These are phyloP conservation scores for Capillidium rhysosporum DNA, from an alignment of 371 early-diverging fungal species.

Conservation along the genomic window DNA sequence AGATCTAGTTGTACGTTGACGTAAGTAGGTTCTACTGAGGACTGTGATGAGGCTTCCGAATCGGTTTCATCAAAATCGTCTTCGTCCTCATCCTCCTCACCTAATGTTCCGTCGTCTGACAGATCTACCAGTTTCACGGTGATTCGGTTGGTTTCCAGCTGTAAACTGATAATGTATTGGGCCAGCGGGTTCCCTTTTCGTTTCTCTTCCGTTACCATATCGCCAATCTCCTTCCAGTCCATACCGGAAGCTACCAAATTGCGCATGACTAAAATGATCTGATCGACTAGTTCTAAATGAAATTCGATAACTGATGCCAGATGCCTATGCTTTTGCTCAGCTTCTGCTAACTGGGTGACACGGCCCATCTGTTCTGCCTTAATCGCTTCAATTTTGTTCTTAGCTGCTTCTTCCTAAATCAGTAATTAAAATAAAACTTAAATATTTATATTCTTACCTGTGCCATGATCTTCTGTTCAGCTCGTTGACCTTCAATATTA, in stretches of 20 bases:
- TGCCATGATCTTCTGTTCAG: constrained; percentile 38
- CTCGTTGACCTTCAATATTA: constrained; percentile 68
- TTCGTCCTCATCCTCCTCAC: constrained; percentile 12
- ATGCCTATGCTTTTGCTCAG: constrained; percentile 37
- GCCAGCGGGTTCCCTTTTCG: constrained; percentile 63
- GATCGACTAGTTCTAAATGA: constrained; percentile 67
- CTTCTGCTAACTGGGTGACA: constrained; percentile 41
- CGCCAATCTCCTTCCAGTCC: constrained; percentile 88
- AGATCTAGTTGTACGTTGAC: constrained; percentile 61
- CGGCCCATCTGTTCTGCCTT: constrained; percentile 59
- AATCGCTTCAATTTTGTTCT: constrained; percentile 65
- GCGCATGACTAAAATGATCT: constrained; percentile 63
- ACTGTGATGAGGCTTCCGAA: constrained; percentile 1
- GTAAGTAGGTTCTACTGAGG: constrained; percentile 12
- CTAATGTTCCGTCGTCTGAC: not conserved
- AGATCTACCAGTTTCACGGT: constrained; percentile 27
- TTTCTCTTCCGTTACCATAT: constrained; percentile 66
- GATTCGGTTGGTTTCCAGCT: constrained; percentile 52
- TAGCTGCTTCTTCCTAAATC: constrained; percentile 43
- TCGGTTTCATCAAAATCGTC: constrained; percentile 20
- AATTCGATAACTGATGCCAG: constrained; percentile 66
- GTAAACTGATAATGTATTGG: constrained; percentile 38
- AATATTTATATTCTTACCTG: constrained; percentile 14
- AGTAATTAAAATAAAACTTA: too few relatives aligned
- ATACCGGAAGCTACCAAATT: constrained; percentile 77